Conservation (phyloP, 305 asterid genomes). For the Petunia hybrid region DNA sequence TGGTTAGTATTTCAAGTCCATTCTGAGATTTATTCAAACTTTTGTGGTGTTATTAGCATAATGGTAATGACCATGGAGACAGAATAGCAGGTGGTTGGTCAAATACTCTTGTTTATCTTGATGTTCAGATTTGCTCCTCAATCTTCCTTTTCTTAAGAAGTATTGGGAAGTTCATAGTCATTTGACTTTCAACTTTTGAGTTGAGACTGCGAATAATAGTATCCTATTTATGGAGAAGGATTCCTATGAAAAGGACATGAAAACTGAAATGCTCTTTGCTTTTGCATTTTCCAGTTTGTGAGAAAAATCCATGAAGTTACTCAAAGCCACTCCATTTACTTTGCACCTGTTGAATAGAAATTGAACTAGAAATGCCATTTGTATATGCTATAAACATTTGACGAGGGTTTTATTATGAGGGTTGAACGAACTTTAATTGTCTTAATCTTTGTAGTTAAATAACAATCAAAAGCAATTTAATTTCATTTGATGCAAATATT, state of each 20-base stretch:
- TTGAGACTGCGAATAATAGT: background rate
- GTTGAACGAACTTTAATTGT: background rate
- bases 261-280: background rate
- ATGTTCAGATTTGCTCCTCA: background rate
- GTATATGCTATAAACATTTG: background rate
- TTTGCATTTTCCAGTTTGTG: background rate
- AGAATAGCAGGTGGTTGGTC: background rate
- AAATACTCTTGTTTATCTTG: background rate
- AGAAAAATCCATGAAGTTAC: background rate
- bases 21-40: background rate
- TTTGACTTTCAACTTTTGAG: background rate
- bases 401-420: background rate
- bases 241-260: background rate
- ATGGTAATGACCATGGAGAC: background rate
- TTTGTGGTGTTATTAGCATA: background rate
- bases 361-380: background rate
- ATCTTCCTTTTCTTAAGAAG: background rate
- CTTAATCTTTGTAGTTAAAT: background rate
- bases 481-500: background rate
- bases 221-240: background rate
- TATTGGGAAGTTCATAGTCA: background rate
- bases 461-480: background rate
- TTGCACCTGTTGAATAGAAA: background rate
- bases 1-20: too few species aligned
- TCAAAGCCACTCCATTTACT: background rate